Base-by-base conservation (phyloP, 1,139 yeast species). In the Saccharomyces hybrid region DNA sequence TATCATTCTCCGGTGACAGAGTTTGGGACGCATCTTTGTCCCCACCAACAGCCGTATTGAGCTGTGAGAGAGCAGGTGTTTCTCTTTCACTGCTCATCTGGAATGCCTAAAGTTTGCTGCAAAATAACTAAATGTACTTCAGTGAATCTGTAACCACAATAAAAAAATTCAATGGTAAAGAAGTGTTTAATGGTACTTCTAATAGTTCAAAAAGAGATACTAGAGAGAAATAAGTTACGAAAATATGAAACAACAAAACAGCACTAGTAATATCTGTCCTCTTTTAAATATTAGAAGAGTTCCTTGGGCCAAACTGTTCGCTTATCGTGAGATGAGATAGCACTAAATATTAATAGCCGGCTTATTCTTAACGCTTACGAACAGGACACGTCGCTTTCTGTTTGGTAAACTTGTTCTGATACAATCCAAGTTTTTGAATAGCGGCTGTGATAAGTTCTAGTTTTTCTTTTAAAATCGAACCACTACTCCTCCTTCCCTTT, bases 31-130 rank as follows among this genome's bases (percentile, higher is more conserved):
- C 5, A 47, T 47, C 16, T 53, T 50, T 26, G 46, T 38, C 28
- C 51, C 53, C 27, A 28, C 51, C 8, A 32, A 51, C 31, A 14
- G 53, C 41, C 16, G 61, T 58, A 47, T 58, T 56, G 42, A 58
- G 54, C 41, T 53, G 57, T 27, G 59, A 48, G 12, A 58, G 54
- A 16, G 41, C 11, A 24, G 44, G 44, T 16, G 9, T 19, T 38
- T 11, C 44, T 19, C 44, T 38, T 11, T 11, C 26, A 16, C 12
- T 5, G 12, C 26, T 38, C 44, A 38, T 38, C 24, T 16, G 11
- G 4, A 38, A 38, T 16, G n/a, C 11, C 19, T 11, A 5, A 19
- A 38, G 2, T 11, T 38, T 38, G 24, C 7, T 38, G 44, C n/a
- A 12, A 11, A 24, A 16, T 19, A 38, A 38, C 6, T 38, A 9